A percentile compares a stretch with the other conserved stretches of the same genome.
Evolutionary conservation across 495 filamentous ascomycete species (phyloP).

Genomic region (Hapsidospora chrysogenum): DNA sequence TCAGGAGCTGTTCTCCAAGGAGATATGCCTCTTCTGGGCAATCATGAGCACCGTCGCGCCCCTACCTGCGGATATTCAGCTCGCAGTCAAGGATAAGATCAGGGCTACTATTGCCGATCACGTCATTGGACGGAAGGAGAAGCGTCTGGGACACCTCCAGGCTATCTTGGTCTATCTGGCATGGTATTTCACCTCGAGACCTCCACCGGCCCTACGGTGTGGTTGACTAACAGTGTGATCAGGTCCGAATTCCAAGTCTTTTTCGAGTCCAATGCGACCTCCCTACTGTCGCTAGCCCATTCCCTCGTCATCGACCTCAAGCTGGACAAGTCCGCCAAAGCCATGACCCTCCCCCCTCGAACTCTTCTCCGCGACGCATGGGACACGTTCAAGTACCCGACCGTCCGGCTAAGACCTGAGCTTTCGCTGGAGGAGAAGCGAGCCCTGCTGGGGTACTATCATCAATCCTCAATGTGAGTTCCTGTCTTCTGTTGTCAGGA

Average conservation of each 20-base stretch:
- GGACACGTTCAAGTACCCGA: background rate
- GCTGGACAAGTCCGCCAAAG: slow-evolving; percentile 6
- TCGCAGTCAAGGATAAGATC: slow-evolving; percentile 5
- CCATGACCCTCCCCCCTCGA: background rate
- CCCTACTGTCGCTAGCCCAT: slow-evolving; percentile 8
- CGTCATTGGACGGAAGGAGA: slow-evolving; percentile 9
- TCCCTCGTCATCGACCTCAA: slow-evolving; percentile 8
- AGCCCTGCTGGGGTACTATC: slow-evolving; percentile 9
- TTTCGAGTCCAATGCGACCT: slow-evolving; percentile 7
- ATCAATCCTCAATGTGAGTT: slow-evolving; percentile 8
- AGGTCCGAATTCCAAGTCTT: slow-evolving; percentile 10
- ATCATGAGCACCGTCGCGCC: slow-evolving; percentile 9
- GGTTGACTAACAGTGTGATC: background rate
- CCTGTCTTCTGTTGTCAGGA: too few relatives aligned
- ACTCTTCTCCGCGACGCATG: slow-evolving; percentile 1
- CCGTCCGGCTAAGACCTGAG: background rate
- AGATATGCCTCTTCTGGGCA: slow-evolving; percentile 11
- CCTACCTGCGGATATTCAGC: slow-evolving; percentile 7
- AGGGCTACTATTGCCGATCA: slow-evolving; percentile 7
- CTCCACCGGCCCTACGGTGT: background rate
- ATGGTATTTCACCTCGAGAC: slow-evolving; percentile 6
- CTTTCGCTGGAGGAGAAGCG: slow-evolving; percentile 10
- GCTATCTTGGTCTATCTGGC: slow-evolving; percentile 9
- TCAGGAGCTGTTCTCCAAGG: slow-evolving; percentile 4
- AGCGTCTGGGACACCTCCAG: slow-evolving; percentile 12